Evolutionary conservation across 768 basidiomycete species (phyloP), one percentile per base, ranked within the genome.

Genomic region (Tulasnella sp.): DNA sequence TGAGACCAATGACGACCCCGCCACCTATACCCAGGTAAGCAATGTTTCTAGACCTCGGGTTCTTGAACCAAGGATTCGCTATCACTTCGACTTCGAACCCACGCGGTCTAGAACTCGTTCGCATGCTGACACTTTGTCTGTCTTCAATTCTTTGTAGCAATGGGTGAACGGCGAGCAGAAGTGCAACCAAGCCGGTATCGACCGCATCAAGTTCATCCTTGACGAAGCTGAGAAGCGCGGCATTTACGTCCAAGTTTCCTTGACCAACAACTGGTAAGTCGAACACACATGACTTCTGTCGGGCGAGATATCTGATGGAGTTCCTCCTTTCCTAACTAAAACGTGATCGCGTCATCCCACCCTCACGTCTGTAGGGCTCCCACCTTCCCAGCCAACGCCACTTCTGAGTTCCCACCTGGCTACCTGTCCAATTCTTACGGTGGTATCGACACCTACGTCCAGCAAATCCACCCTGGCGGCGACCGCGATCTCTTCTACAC

Each of bases 231-330:
- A 76, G 34, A 41, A 24, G 60, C 46, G 44, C 50, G 76, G 76
- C 22, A 76, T 82, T 24, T 76, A 80, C 40, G 34, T 82, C 37
- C 50, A 74, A 31, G 3, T 81, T 9, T 28, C 75, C 20, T 37
- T 81, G 24, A 80, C 81, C 12, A 82, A 82, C 81, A 82, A 82
- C 75, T 82, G 81, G 81, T 60, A 72, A 31, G 81, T 50, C n/a
- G 46, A 42, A 42, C 42, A 0, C 18, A 0, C 48, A 3, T 50
- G 12, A 20, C 20, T 1, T 22, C 7, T 20, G 22, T 22, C 5
- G n/a, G 5, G 18, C 48, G 16, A 2, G 1, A 20, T 50, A 18
- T 18, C 48, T 77, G 4, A 41, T 76, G 1, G 72, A 42, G 12
- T 42, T 41, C 34, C 24, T 73, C 31, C 40, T 3, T 24, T 37